A percentile compares a stretch with the other conserved stretches of the same genome.
These are phyloP conservation scores for Epichloe uncinata DNA, from an alignment of 2,329 filamentous ascomycete species.

Conservation along the genomic window DNA sequence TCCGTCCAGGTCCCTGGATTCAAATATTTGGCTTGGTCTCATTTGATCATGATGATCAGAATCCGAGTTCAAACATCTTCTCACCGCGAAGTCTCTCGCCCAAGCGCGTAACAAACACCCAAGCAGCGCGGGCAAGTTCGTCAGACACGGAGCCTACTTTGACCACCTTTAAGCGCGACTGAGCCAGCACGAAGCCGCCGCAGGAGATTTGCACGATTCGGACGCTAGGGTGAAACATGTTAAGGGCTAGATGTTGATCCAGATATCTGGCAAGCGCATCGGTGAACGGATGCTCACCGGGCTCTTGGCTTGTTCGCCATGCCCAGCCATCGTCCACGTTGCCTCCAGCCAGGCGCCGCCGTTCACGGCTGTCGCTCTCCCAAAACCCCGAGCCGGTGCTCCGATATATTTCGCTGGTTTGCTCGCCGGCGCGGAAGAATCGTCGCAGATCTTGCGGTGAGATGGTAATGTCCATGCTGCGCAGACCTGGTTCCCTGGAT, in stretches of 20 bases:
- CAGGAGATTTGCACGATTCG: conserved; percentile 39
- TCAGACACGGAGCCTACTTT: conserved; percentile 17
- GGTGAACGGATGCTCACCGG: conserved; percentile 27
- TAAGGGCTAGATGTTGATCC: conserved; percentile 37
- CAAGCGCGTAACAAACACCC: conserved; percentile 24
- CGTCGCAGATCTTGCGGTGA: conserved; percentile 31
- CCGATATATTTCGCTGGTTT: background rate
- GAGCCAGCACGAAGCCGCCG: conserved; percentile 40
- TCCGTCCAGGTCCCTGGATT: background rate
- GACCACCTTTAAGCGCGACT: conserved; percentile 36
- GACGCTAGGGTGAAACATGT: conserved; percentile 43
- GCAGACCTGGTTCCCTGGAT: conserved; percentile 16
- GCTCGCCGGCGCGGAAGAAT: conserved; percentile 30
- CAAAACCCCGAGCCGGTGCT: conserved; percentile 11
- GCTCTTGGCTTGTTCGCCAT: conserved; percentile 25
- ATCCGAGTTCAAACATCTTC: conserved; percentile 4
- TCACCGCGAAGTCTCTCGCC: conserved; percentile 21
- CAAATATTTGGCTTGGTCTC: background rate
- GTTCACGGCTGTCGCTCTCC: conserved; percentile 22
- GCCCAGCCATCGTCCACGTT: conserved; percentile 39
- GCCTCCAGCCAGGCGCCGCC: conserved; percentile 32
- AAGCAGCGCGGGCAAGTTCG: conserved; percentile 20
- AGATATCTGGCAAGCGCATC: conserved; percentile 37
- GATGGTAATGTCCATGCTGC: conserved; percentile 38
- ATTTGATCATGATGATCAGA: background rate